These are phyloP conservation scores for Corchorus olitorius DNA, from an alignment of 345 rosid genomes.

Conservation along the genomic window DNA sequence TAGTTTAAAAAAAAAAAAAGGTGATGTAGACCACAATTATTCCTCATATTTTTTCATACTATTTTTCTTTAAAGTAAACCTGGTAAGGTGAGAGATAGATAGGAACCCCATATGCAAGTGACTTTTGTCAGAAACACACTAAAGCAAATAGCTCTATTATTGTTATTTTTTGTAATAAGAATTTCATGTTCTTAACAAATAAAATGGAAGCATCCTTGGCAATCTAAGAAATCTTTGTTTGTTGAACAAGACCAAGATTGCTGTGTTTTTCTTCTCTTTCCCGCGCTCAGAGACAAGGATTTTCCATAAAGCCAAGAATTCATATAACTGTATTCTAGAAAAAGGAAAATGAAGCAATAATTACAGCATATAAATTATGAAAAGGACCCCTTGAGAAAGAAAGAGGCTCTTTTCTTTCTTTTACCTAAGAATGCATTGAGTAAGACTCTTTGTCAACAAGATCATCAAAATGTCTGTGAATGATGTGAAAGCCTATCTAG, in stretches of 20 bases:
- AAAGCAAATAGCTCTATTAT: constrained; percentile 25
- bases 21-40: constrained; percentile 42
- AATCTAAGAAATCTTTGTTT: neutral
- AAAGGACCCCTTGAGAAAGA: constrained; percentile 12
- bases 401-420: neutral
- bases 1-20: constrained; percentile 4
- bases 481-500: constrained; percentile 43
- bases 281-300: constrained; percentile 8
- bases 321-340: neutral
- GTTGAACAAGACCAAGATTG: neutral
- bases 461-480: constrained; percentile 44
- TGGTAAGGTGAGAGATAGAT: constrained; percentile 4
- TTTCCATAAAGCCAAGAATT: constrained; percentile 7
- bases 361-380: constrained; percentile 7
- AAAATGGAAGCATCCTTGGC: neutral
- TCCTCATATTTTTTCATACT: constrained; percentile 11
- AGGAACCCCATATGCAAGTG: constrained; percentile 19
- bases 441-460: constrained; percentile 38
- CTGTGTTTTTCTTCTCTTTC: neutral
- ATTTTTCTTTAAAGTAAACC: constrained; percentile 10
- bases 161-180: neutral
- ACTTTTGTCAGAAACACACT: constrained; percentile 45
- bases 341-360: constrained; percentile 23
- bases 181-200: neutral
- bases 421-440: constrained; percentile 23